Evolutionary conservation across 768 basidiomycete genomes (phyloP).

Genomic region (Lactarius sanguifluus): DNA sequence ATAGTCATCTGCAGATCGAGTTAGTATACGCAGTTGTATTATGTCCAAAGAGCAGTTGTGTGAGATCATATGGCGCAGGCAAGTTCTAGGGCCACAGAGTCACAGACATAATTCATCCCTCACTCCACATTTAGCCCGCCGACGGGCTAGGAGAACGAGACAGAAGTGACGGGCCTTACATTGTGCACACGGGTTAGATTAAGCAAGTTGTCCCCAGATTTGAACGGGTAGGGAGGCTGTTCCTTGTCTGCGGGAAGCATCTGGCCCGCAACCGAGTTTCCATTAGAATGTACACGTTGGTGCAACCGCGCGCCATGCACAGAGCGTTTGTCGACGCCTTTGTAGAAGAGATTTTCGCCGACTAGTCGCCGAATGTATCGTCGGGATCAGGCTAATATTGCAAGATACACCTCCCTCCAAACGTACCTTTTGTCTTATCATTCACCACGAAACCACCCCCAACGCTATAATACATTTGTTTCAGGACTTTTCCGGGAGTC

Average conservation of each 20-base stretch:
- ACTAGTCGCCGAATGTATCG: slow-evolving; percentile 43
- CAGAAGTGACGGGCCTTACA: slow-evolving; percentile 45
- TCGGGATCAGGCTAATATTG: not conserved
- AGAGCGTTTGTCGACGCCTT: slow-evolving; percentile 77
- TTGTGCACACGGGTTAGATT: slow-evolving; percentile 78
- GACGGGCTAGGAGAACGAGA: not conserved
- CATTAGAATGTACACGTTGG: slow-evolving; percentile 48
- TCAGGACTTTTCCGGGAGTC: not conserved
- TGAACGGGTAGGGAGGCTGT: slow-evolving; percentile 84
- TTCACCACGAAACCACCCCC: slow-evolving; percentile 96
- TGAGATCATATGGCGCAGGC: not conserved
- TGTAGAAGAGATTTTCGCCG: slow-evolving; percentile 95
- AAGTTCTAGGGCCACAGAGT: not conserved
- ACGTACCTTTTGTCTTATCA: slow-evolving; percentile 81
- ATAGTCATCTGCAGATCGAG: slow-evolving; percentile 69
- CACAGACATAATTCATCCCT: not conserved
- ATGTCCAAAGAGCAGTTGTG: not conserved
- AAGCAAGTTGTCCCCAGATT: slow-evolving; percentile 71
- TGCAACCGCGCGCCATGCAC: slow-evolving; percentile 81
- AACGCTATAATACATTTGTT: slow-evolving; percentile 47
- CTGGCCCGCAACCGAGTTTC: slow-evolving; percentile 2
- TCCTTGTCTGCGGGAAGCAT: slow-evolving; percentile 36
- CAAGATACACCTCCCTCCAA: not conserved
- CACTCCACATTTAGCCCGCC: not conserved
- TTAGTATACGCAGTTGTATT: slow-evolving; percentile 6